phyloP scores from a whole-genome alignment of 495 filamentous ascomycete species.

The Penicillium cosmopolitanum region DNA sequence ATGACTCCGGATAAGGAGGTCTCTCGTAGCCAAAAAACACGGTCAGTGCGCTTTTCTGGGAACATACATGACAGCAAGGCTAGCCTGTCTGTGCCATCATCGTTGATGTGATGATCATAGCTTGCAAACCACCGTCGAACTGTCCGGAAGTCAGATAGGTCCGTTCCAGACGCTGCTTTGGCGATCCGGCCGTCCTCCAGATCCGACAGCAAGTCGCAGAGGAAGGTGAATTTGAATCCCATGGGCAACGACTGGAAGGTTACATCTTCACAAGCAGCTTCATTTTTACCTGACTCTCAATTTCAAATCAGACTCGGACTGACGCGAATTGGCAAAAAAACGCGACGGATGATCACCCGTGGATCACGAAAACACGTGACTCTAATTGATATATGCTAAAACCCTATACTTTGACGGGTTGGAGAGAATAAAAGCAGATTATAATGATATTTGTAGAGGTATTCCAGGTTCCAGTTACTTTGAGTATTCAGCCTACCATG shows the following conservation, averaged over 20 bases:
- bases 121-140: conserved; percentile 63
- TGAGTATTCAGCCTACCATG: not conserved
- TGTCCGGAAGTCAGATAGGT: conserved; percentile 37
- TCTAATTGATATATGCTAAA: too few relatives aligned
- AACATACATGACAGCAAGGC: conserved; percentile 74
- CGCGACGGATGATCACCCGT: conserved; percentile 23
- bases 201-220: conserved; percentile 64
- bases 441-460: not conserved
- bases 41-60: conserved; percentile 73
- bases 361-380: conserved; percentile 49
- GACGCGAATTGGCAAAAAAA: conserved; percentile 22
- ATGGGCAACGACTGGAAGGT: conserved; percentile 35
- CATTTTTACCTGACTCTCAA: not conserved
- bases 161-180: conserved; percentile 40
- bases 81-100: conserved; percentile 52
- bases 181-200: conserved; percentile 50
- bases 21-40: conserved; percentile 70
- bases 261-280: not conserved
- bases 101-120: conserved; percentile 56
- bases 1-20: conserved; percentile 63
- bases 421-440: not conserved
- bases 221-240: conserved; percentile 62
- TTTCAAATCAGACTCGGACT: not conserved
- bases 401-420: not conserved
- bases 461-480: not conserved